These are phyloP conservation scores for Russula foetens DNA, from an alignment of 768 basidiomycete genomes.

Conservation along the genomic window DNA sequence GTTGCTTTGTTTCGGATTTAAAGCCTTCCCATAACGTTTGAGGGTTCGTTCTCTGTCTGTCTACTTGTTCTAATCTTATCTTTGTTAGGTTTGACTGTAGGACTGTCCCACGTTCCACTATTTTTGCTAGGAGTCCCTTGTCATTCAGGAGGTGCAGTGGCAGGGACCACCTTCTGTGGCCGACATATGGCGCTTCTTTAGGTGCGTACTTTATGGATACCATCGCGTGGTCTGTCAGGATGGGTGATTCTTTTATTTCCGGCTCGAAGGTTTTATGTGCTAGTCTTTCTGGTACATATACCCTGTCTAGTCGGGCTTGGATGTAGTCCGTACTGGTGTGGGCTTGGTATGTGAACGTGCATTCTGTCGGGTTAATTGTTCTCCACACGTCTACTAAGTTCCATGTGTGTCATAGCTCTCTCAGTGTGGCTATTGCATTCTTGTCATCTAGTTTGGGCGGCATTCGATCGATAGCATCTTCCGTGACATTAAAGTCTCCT, in stretches of 20 bases:
- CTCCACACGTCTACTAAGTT: neutral
- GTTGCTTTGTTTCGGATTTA: neutral
- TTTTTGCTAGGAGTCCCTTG: neutral
- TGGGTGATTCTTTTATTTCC: neutral
- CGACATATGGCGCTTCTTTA: too few species aligned
- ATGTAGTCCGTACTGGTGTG: too few species aligned
- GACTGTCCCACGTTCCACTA: neutral
- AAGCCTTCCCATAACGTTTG: neutral
- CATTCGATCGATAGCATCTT: too few species aligned
- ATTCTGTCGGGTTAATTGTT: neutral
- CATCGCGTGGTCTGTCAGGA: neutral
- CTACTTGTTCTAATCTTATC: too few species aligned
- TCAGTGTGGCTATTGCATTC: neutral
- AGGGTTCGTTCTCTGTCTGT: too few species aligned
- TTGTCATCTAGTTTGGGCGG: too few species aligned
- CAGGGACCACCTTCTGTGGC: too few species aligned
- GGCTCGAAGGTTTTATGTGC: neutral
- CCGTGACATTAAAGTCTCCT: too few species aligned
- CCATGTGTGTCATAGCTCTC: neutral
- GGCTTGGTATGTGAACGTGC: neutral
- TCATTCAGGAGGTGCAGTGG: too few species aligned
- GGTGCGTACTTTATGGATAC: fast-evolving
- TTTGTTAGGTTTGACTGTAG: neutral
- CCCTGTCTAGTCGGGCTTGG: neutral
- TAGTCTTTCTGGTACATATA: neutral